These are phyloP conservation scores for Macrocystidia cucumis DNA, from an alignment of 1,284 basidiomycete species.

Conservation along the genomic window DNA sequence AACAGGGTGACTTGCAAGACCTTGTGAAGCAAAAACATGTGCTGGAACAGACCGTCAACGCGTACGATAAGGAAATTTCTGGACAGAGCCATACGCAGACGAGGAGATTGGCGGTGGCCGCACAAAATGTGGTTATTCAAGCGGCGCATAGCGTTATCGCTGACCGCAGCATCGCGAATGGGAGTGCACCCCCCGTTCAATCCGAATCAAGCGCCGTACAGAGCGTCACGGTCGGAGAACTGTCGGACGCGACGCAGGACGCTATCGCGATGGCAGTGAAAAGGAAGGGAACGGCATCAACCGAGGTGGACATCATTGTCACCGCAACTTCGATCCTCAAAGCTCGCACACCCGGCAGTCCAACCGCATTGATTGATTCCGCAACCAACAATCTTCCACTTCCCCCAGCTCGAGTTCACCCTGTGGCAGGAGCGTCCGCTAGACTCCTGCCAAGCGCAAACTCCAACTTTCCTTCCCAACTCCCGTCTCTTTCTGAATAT, in stretches of 20 bases:
- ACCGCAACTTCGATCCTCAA: constrained; percentile 55
- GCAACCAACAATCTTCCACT: constrained; percentile 2
- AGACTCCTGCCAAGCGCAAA: constrained; percentile 16
- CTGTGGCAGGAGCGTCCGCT: constrained; percentile 11
- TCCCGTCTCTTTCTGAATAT: constrained; percentile 33
- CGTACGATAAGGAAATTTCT: constrained; percentile 60
- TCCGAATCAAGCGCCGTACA: constrained; percentile 33
- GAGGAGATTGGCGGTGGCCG: constrained; percentile 54
- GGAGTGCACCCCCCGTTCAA: constrained; percentile 24
- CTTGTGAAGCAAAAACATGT: constrained; percentile 76
- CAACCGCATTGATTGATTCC: constrained; percentile 9
- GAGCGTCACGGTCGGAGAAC: constrained; percentile 67
- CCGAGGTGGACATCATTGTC: constrained; percentile 61
- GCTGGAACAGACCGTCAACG: constrained; percentile 67
- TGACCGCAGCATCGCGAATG: constrained; percentile 29
- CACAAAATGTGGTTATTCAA: constrained; percentile 71
- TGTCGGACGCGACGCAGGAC: constrained; percentile 69
- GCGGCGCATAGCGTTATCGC: constrained; percentile 54
- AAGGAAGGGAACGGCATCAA: constrained; percentile 50
- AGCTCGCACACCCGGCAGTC: constrained; percentile 21
- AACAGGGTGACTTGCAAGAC: constrained; percentile 48
- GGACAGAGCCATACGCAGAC: constrained; percentile 37
- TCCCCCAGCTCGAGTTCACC: constrained; percentile 12
- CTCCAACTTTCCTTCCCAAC: constrained; percentile 19
- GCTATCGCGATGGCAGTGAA: constrained; percentile 66